Evolutionary conservation across 768 basidiomycete species (phyloP).

Genomic region (Goffeauzyma gilvescens): DNA sequence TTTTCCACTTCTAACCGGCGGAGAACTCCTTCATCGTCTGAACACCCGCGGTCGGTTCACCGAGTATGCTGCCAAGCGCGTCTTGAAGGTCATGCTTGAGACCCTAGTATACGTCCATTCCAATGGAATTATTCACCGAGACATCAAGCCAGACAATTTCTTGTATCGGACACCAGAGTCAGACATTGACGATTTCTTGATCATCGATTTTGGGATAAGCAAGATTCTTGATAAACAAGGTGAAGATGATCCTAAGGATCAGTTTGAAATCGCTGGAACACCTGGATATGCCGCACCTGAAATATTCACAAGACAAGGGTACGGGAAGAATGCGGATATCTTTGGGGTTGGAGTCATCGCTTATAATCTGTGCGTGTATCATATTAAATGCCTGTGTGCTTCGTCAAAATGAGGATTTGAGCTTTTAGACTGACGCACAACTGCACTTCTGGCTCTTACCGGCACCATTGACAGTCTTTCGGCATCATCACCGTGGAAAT

Average conservation of each 20-base stretch:
- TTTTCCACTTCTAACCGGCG: conserved; percentile 17
- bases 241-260: conserved; percentile 11
- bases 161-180: conserved; percentile 9
- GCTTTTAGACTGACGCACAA: too few species aligned
- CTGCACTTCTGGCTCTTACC: too few species aligned
- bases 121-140: conserved; percentile 9
- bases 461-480: conserved; percentile 9
- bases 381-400: not conserved
- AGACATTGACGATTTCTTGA: conserved; percentile 13
- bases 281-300: conserved; percentile 20
- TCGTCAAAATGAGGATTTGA: too few species aligned
- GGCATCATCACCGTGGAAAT: conserved; percentile 17
- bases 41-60: conserved; percentile 16
- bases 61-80: conserved; percentile 12
- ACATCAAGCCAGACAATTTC: conserved; percentile 13
- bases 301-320: conserved; percentile 13
- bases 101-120: conserved; percentile 7
- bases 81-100: conserved; percentile 14
- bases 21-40: conserved; percentile 14
- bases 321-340: conserved; percentile 17
- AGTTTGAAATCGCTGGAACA: conserved; percentile 16
- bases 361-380: conserved; percentile 13
- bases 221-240: conserved; percentile 11
- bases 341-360: conserved; percentile 19
- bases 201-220: conserved; percentile 19